Evolutionary conservation across 257 asterid genomes (phyloP).

Genomic region (Lavandula angustifolia): DNA sequence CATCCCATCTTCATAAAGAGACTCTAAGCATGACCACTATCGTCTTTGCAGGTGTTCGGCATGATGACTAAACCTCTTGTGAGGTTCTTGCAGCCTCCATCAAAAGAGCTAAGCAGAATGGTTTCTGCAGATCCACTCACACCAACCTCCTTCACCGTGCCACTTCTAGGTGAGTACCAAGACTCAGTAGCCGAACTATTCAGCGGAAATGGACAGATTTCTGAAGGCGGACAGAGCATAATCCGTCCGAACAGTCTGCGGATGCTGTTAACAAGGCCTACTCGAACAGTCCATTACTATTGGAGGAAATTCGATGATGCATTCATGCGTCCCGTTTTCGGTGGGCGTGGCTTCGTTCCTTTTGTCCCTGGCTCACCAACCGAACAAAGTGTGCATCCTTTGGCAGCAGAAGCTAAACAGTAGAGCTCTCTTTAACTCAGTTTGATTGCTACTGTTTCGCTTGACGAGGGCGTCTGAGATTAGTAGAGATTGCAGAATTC

Average conservation of each 20-base stretch:
- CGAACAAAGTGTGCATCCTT: conserved; percentile 45
- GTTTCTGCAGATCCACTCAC: conserved; percentile 68
- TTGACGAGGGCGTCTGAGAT: not conserved
- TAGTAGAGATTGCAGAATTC: conserved; percentile 8
- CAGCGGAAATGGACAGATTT: conserved; percentile 40
- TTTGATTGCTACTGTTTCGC: conserved; percentile 4
- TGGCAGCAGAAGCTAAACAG: conserved; percentile 38
- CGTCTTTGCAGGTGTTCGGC: conserved; percentile 76
- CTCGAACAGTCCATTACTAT: conserved; percentile 79
- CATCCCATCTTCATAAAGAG: not conserved
- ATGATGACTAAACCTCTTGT: conserved; percentile 85
- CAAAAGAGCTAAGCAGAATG: conserved; percentile 50
- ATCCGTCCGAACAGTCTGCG: conserved; percentile 77
- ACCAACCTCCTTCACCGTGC: conserved; percentile 63
- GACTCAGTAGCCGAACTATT: conserved; percentile 58
- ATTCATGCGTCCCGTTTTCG: conserved; percentile 95
- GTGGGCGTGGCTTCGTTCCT: conserved; percentile 96
- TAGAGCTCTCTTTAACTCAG: not conserved
- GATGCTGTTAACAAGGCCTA: conserved; percentile 73
- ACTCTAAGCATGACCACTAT: not conserved
- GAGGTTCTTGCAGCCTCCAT: conserved; percentile 56
- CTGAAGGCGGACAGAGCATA: conserved; percentile 45
- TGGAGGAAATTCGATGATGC: conserved; percentile 92
- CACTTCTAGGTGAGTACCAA: conserved; percentile 63
- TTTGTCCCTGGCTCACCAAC: conserved; percentile 86